Conservation (phyloP, 495 filamentous ascomycete genomes). For the Mytilinidion resinicola region DNA sequence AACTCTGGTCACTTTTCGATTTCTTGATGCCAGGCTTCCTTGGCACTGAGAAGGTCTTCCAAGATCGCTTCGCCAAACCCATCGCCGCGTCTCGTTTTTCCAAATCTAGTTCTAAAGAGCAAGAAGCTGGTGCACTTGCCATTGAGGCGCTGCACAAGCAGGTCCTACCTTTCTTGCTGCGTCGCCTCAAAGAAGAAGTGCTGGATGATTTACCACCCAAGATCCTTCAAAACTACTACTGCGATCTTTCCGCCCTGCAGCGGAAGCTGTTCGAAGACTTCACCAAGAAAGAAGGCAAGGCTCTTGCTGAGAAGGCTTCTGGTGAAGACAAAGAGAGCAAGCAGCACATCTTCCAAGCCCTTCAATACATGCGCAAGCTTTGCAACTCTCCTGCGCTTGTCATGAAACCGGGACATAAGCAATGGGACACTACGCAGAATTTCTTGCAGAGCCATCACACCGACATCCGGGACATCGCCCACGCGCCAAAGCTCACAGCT, state of each 20-base stretch:
- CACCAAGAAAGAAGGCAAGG: slow-evolving; percentile 81
- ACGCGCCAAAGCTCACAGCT: slow-evolving; percentile 89
- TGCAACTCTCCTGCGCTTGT: slow-evolving; percentile 96
- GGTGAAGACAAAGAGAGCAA: slow-evolving; percentile 81
- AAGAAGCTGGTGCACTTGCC: slow-evolving; percentile 91
- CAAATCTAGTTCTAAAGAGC: slow-evolving; percentile 96
- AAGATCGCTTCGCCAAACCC: slow-evolving; percentile 94
- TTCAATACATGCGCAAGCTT: slow-evolving; percentile 98
- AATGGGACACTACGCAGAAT: slow-evolving; percentile 76
- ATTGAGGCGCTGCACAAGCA: slow-evolving; percentile 98
- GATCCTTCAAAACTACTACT: slow-evolving; percentile 99
- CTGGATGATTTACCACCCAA: slow-evolving; percentile 94
- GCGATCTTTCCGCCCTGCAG: slow-evolving; percentile 93
- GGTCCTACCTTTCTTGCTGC: slow-evolving; percentile 91
- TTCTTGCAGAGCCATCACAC: slow-evolving; percentile 63
- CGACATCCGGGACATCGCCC: slow-evolving; percentile 71
- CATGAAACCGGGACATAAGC: slow-evolving; percentile 85
- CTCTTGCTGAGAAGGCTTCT: slow-evolving; percentile 69
- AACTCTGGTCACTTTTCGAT: slow-evolving; percentile 98
- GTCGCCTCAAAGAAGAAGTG: slow-evolving; percentile 95
- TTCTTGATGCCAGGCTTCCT: slow-evolving; percentile 99
- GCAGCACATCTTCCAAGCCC: slow-evolving; percentile 96
- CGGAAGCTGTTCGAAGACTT: slow-evolving; percentile 95
- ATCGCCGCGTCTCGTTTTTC: slow-evolving; percentile 91
- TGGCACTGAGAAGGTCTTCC: slow-evolving; percentile 96